Evolutionary conservation across 2,329 filamentous ascomycete genomes (phyloP).

Genomic region (Lecanoromycetidae sp.): DNA sequence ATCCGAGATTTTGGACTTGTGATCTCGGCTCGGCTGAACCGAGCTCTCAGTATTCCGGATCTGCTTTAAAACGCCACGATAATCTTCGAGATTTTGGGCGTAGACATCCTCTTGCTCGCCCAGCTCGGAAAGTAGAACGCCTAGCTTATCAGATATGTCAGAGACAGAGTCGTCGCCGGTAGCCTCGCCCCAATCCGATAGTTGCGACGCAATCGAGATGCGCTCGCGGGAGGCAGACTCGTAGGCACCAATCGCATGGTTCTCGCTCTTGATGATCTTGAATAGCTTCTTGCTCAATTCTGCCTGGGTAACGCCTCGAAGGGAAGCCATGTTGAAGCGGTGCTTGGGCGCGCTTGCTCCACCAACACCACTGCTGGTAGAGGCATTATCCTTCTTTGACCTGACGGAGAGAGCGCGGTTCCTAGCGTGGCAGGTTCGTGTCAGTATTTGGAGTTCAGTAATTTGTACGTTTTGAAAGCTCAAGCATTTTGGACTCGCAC

Average conservation of each 20-base stretch:
- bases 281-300: slow-evolving; percentile 82
- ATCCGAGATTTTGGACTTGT: slow-evolving; percentile 76
- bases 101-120: slow-evolving; percentile 88
- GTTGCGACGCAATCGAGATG: slow-evolving; percentile 70
- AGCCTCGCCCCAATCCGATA: slow-evolving; percentile 92
- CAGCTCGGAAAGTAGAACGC: slow-evolving; percentile 80
- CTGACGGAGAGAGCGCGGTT: slow-evolving; percentile 64
- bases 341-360: slow-evolving; percentile 37
- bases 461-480: too few relatives aligned
- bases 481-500: too few relatives aligned
- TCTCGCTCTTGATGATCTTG: slow-evolving; percentile 89
- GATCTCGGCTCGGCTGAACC: slow-evolving; percentile 81
- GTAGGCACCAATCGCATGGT: slow-evolving; percentile 73
- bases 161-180: slow-evolving; percentile 77
- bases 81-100: slow-evolving; percentile 77
- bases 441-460: too few relatives aligned
- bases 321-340: slow-evolving; percentile 73
- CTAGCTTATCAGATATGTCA: slow-evolving; percentile 91
- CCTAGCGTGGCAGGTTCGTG: too few relatives aligned
- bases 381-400: slow-evolving; percentile 44
- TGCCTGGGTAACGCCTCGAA: slow-evolving; percentile 73
- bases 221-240: slow-evolving; percentile 78
- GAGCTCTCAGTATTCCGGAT: slow-evolving; percentile 93
- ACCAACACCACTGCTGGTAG: slow-evolving; percentile 29
- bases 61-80: slow-evolving; percentile 68